Evolutionary conservation across 148 eudicot genomes (phyloP).

Genomic region (Chenopodium quinoa): DNA sequence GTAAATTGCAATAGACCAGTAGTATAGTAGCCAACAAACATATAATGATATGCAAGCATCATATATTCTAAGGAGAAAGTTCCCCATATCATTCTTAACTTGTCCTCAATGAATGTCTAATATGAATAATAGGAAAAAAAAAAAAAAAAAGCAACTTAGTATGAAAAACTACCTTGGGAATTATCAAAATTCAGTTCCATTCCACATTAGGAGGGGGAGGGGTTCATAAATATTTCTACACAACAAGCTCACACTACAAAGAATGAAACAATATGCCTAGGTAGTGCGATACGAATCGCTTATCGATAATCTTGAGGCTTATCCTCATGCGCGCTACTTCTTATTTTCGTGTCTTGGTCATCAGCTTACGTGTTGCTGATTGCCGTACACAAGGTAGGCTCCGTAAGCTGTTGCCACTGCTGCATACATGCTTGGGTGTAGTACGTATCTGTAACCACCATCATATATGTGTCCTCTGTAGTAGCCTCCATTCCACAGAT

Average conservation of each 20-base stretch:
- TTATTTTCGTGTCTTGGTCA: background rate
- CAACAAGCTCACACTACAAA: constrained; percentile 41
- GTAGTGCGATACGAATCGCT: constrained; percentile 35
- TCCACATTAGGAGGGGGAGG: constrained; percentile 43
- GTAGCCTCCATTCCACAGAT: constrained; percentile 76
- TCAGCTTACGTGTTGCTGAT: constrained; percentile 83
- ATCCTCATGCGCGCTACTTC: background rate
- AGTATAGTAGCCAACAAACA: background rate
- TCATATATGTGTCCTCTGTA: constrained; percentile 78
- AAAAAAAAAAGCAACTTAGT: constrained; percentile 13
- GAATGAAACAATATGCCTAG: constrained; percentile 36
- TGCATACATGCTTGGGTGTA: constrained; percentile 81
- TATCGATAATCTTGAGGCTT: constrained; percentile 14
- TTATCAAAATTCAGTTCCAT: constrained; percentile 75
- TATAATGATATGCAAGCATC: background rate
- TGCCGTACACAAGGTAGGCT: constrained; percentile 71
- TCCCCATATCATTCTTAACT: constrained; percentile 21
- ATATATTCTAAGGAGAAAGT: constrained; percentile 29
- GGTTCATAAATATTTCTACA: constrained; percentile 38
- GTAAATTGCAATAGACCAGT: background rate
- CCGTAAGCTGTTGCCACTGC: constrained; percentile 76
- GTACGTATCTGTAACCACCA: constrained; percentile 77
- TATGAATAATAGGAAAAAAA: background rate
- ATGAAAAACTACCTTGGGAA: constrained; percentile 34
- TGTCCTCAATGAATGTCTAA: constrained; percentile 24